Base-by-base conservation (phyloP, 2,329 filamentous ascomycete species). In the Colletotrichum nymphaeae region DNA sequence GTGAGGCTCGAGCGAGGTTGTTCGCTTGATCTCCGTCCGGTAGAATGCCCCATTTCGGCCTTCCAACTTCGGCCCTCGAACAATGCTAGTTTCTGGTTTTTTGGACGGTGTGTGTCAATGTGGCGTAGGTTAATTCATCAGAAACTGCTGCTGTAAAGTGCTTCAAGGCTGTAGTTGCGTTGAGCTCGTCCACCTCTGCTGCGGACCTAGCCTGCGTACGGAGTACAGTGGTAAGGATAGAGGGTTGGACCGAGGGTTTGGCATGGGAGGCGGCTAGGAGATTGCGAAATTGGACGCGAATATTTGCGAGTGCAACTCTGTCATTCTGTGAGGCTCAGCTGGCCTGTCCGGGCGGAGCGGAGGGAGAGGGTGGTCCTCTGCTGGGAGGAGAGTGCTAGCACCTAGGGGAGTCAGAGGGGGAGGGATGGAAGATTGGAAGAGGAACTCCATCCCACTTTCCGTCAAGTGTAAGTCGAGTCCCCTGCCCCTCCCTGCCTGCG, bases 101-200 rank as follows among this genome's bases (percentile, higher is more conserved):
- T 73, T 62, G 22, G 71, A 73, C 46, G 71, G 56, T 70, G 49
- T 60, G 67, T 55, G 62, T 71, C 71, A 66, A 30, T 73, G 71
- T 73, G 71, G 60, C 62, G 67, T 73, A 60, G 57, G 66, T 70
- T 70, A 32, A 56, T n/a, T 24, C 22, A 62, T 11, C 28, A 12
- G 26, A 24, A n/a, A 24, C 12, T 53, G 42, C 19, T 49, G 8
- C 19, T 22, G 42, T 22, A 49, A 49, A 19, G 42, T 42, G 37
- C 37, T 42, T 19, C 6, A 42, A 42, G 37, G 7, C 37, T 63
- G 42, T 28, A 24, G 28, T 24, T 19, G 14, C 46, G 8, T 28
- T 26, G 42, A 26, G 16, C 11, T 16, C 8, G 37, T 46, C 26
- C 37, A 22, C 37, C 26, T 32, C 24, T 22, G 19, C 24, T 22